These are phyloP conservation scores for Fagus sylvatica DNA, from an alignment of 306 rosid species.

Conservation along the genomic window DNA sequence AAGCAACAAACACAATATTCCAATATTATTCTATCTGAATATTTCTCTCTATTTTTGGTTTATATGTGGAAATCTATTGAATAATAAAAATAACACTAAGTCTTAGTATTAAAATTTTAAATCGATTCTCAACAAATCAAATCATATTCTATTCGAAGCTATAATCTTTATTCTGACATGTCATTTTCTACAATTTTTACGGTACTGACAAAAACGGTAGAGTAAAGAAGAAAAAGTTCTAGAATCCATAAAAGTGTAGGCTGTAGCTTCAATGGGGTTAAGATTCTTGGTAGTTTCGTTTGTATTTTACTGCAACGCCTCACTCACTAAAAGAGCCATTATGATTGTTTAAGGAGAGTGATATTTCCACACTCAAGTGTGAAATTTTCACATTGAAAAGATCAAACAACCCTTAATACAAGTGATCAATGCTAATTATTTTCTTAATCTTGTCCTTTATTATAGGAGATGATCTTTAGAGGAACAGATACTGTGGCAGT, in stretches of 20 bases:
- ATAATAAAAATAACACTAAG: no score
- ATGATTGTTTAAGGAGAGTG: neutral
- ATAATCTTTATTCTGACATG: no score
- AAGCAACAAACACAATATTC: slow-evolving; percentile 11
- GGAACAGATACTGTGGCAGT: slow-evolving; percentile 92
- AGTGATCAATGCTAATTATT: neutral
- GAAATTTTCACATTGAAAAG: no score
- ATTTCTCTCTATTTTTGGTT: neutral
- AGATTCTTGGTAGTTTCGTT: neutral
- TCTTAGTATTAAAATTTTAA: no score
- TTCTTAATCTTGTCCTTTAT: neutral
- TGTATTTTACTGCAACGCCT: no score
- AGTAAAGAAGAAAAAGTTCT: neutral
- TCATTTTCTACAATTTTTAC: neutral
- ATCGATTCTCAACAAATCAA: no score
- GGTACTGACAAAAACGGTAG: neutral
- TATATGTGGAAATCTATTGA: no score
- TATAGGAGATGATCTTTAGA: slow-evolving; percentile 93
- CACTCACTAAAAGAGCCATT: neutral
- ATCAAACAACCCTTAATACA: no score
- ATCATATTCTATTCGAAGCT: no score
- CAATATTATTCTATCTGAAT: neutral
- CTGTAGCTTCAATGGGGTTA: neutral
- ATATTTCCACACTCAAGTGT: no score
- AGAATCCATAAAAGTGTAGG: neutral